Evolutionary conservation across 1,139 yeast genomes (phyloP), one percentile per base, ranked within the genome.

Genomic region (Taiozyma sp.): DNA sequence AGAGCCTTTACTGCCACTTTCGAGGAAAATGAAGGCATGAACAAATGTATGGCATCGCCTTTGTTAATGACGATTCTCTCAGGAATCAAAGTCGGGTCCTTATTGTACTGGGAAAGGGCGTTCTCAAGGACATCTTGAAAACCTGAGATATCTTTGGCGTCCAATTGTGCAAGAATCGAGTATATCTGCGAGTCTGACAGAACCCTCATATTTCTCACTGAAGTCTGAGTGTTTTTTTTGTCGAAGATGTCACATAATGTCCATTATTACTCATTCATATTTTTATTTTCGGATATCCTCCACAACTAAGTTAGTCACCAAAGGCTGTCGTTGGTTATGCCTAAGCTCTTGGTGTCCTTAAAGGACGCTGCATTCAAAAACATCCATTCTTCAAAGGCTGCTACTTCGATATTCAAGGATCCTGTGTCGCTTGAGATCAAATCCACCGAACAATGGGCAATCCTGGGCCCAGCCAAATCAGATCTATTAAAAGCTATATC

Each of bases 21-120:
- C 2, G 62, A 53, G 10, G 71, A 79, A 12, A 78, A 71, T 32
- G 83, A 76, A 6, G 88, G 87, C 90, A 84, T 84, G 65, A 81
- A 83, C 39, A 84, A 61, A 63, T 83, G 87, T 1, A 77, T 70
- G 2, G 81, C 69, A 8, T 53, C 57, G 8, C 62, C 62, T 6
- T 73, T 68, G 4, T 65, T 60, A 12, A 68, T 60, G n/a, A 73
- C 75, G 2, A 70, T 70, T 51, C 77, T 62, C 43, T 66, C 69
- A 4, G 77, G 77, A 19, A 72, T 68, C 32, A 70, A 54, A 0
- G 66, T 50, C 12, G 67, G 67, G 52, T 72, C 68, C 4, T 55
- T 38, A 28, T 62, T 49, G 54, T 68, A 72, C 23, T 60, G 66
- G 1, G 41, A 28, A 24, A 72, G 57, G 2, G 70, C 66, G 0